Conservation (phyloP, 768 basidiomycete genomes). For the Hypsizygus marmoreus region DNA sequence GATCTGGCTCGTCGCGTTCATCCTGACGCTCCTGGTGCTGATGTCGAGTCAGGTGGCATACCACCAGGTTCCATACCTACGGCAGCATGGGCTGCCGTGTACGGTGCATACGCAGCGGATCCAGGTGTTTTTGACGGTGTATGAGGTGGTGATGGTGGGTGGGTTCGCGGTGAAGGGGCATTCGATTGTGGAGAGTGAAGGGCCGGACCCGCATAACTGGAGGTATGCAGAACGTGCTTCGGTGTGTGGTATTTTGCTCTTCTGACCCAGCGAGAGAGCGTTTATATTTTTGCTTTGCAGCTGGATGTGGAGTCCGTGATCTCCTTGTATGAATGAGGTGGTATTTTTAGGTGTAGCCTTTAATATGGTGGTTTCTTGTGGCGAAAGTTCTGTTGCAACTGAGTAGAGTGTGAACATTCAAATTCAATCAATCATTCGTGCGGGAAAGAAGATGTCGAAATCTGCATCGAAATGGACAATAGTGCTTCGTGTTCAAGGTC, state of each 20-base stretch:
- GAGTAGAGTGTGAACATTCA: too few species aligned
- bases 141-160: slow-evolving; percentile 25
- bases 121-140: slow-evolving; percentile 29
- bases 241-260: slow-evolving; percentile 5
- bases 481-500: too few species aligned
- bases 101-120: slow-evolving; percentile 28
- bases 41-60: slow-evolving; percentile 15
- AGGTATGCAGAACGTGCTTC: slow-evolving; percentile 18
- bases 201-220: slow-evolving; percentile 32
- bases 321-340: too few species aligned
- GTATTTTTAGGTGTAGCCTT: too few species aligned
- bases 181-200: slow-evolving; percentile 29
- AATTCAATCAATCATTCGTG: too few species aligned
- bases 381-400: too few species aligned
- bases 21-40: slow-evolving; percentile 28
- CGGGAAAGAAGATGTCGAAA: too few species aligned
- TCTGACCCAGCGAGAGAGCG: not conserved
- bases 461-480: too few species aligned
- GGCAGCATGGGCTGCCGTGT: slow-evolving; percentile 28
- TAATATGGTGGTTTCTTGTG: too few species aligned
- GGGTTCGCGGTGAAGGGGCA: slow-evolving; percentile 29
- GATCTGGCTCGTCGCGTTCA: slow-evolving; percentile 32
- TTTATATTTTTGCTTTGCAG: not conserved
- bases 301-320: slow-evolving; percentile 11
- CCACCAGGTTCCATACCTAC: slow-evolving; percentile 20